Base-by-base conservation (phyloP, 129 eudicot genomes). In the Silybum marianum region DNA sequence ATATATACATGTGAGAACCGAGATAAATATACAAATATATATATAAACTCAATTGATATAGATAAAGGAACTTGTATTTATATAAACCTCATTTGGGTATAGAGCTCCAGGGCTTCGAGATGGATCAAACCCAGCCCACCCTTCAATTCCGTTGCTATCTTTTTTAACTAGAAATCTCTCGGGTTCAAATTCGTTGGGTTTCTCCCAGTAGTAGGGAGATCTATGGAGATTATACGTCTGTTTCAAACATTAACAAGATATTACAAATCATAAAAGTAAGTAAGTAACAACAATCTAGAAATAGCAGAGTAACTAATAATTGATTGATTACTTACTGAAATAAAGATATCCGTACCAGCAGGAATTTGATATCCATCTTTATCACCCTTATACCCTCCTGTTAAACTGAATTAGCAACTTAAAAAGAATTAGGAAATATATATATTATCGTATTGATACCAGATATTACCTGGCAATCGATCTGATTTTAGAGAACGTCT, bases 161-260 rank as follows among this genome's bases (percentile, higher is more conserved):
- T 68, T 93, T 71, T 85, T 78, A 77, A 83, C 88, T 65, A 88
- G 87, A 79, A 93, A 96, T 81, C 99, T 88, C 83, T 96, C 99
- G 0, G 99, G 98, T 84, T 91, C 93, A 81, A 96, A 93, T 72
- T 93, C 96, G 19, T 93, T 51, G 8, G 99, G 96, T 19, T 90
- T 91, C 80, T 93, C 99, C 98, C 98, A 96, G 38, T 86, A 96
- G 83, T 88, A 89, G 28, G 99, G 99, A 76, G 97, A 93, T 86
- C 98, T 93, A 77, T 96, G 99, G 80, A 96, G 98, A 88, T 96
- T 96, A 91, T 93, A 96, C 63, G 91, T 89, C 99, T 96, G 91
- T 79, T 81, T 26, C 30, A 68, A 67, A 63, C 72, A 9, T 24
- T 38, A 19, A 28, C n/a, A 70, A 67, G 13, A 40, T 1, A 38